These are phyloP conservation scores for Gamsiella multidivaricata DNA, from an alignment of 192 early-diverging fungal genomes.

Conservation along the genomic window DNA sequence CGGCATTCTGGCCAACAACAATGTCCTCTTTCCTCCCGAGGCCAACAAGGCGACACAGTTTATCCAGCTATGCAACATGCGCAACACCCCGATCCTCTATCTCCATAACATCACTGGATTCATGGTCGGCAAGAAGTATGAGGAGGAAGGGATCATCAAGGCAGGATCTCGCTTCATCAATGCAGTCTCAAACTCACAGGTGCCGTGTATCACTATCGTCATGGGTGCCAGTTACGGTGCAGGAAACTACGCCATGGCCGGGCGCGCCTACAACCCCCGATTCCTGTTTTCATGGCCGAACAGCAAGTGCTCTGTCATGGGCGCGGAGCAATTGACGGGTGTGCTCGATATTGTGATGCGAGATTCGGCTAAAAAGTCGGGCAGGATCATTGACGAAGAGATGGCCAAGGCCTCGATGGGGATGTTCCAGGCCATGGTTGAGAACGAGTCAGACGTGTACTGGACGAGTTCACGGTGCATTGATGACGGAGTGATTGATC, in stretches of 20 bases:
- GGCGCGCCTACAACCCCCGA: conserved; percentile 70
- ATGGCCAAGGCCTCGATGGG: conserved; percentile 53
- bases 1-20: conserved; percentile 74
- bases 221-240: conserved; percentile 77
- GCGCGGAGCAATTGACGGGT: conserved; percentile 72
- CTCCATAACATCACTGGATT: conserved; percentile 77
- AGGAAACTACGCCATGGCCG: conserved; percentile 77
- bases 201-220: conserved; percentile 69
- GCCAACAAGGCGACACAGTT: conserved; percentile 78
- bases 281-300: conserved; percentile 79
- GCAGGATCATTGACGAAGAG: conserved; percentile 65
- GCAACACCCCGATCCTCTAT: conserved; percentile 67
- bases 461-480: conserved; percentile 67
- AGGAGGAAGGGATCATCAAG: conserved; percentile 77
- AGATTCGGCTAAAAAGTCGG: conserved; percentile 63
- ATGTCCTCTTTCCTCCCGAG: conserved; percentile 69
- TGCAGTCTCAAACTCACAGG: conserved; percentile 69
- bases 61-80: conserved; percentile 71
- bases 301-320: conserved; percentile 74
- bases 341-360: conserved; percentile 73
- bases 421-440: conserved; percentile 64
- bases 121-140: conserved; percentile 74
- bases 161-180: conserved; percentile 75
- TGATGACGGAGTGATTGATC: conserved; percentile 74
- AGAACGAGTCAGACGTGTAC: conserved; percentile 69